Base-by-base conservation (phyloP, 129 eudicot species). In the Kitagawia praeruptora region DNA sequence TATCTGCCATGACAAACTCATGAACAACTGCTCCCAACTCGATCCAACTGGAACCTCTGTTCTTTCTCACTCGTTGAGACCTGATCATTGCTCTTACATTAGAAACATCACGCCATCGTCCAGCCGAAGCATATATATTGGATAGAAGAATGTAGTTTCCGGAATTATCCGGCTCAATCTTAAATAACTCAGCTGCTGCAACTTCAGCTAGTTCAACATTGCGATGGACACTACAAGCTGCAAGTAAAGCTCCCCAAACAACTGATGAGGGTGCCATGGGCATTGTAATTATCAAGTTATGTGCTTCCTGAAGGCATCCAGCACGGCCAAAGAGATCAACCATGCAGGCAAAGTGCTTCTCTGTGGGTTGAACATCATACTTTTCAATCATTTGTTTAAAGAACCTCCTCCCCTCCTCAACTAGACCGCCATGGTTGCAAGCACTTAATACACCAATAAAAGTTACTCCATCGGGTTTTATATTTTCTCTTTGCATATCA, bases 71-170 rank as follows among this genome's bases (percentile, higher is more conserved):
- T 53, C 81, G 79, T 54, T 77, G 79, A 25, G 66, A 47, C 75
- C 92, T 84, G 42, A 61, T 86, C 82, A 84, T 61, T 46, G 69
- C 80, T 64, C 92, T 84, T 38, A 86, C 83, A 84, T 75, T 79
- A 66, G 85, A 83, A 77, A 88, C 92, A 69, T 78, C 83, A 14
- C 78, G 49, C 92, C 92, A 88, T 61, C 80, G 63, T 41, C 87
- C 85, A 67, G 53, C 84, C 10, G 83, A 79, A 61, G 92, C 89
- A 84, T 88, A 86, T 4, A 82, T 75, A 75, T 86, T 88, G 18
- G 91, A 88, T 41, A 86, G 79, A 42, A 88, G 92, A 79, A 88
- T 41, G 44, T 86, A 88, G 72, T 86, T 88, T 71, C 92, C 92
- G 6, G 92, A 86, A 80, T 88, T 86, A 45, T 77, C 83, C 0